These are phyloP conservation scores for Russula earlei DNA, from an alignment of 768 basidiomycete species.

Conservation along the genomic window DNA sequence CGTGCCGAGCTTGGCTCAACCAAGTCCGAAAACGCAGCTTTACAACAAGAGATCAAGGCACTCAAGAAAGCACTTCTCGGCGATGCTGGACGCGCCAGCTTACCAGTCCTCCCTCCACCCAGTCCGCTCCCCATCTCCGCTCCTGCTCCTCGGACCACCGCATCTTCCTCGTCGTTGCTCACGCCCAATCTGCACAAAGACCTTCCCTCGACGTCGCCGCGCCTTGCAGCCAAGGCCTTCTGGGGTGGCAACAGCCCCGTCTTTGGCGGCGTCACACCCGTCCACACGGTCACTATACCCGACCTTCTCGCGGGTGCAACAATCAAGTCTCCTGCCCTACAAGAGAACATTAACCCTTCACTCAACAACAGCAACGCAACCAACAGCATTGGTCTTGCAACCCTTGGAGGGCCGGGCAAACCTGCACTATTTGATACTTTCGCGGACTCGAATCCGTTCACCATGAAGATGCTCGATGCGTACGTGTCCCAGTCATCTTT, in stretches of 20 bases:
- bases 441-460: slow-evolving; percentile 74
- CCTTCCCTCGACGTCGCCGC: slow-evolving; percentile 47
- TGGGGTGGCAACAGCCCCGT: slow-evolving; percentile 65
- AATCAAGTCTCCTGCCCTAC: slow-evolving; percentile 30
- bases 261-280: slow-evolving; percentile 65
- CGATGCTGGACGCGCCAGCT: slow-evolving; percentile 39
- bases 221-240: slow-evolving; percentile 48
- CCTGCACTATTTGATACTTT: slow-evolving; percentile 62
- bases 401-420: slow-evolving; percentile 26
- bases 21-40: slow-evolving; percentile 72
- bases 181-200: slow-evolving; percentile 75
- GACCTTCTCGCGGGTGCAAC: slow-evolving; percentile 31
- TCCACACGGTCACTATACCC: slow-evolving; percentile 76
- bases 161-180: slow-evolving; percentile 27
- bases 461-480: slow-evolving; percentile 77
- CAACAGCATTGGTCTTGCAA: slow-evolving; percentile 27
- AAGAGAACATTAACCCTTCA: slow-evolving; percentile 75
- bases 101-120: slow-evolving; percentile 38
- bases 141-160: slow-evolving; percentile 20
- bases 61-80: slow-evolving; percentile 70
- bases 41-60: slow-evolving; percentile 65
- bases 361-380: slow-evolving; percentile 38
- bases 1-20: slow-evolving; percentile 72
- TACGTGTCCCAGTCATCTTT: slow-evolving; percentile 33
- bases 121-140: slow-evolving; percentile 29